Evolutionary conservation across 371 early-diverging fungal genomes (phyloP), one percentile per base, ranked within the genome.

Genomic region (Fennellomyces sp.): DNA sequence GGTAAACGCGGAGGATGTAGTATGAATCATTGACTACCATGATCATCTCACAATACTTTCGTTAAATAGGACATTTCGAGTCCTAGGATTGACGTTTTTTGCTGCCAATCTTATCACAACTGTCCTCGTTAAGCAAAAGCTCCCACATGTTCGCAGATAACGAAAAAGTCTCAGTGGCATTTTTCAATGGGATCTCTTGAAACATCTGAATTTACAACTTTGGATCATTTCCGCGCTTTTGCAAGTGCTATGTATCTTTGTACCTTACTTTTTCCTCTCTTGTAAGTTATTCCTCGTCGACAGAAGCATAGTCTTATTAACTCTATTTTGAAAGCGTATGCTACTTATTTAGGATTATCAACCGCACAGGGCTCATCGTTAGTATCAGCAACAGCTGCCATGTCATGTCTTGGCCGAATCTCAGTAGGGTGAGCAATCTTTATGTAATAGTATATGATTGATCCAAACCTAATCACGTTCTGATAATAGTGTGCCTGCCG

Each of bases 11-110:
- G 35, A 8, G 35, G n/a, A n/a, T n/a, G n/a, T n/a, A n/a, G n/a
- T n/a, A n/a, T n/a, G n/a, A n/a, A n/a, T n/a, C 92, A 5, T 73
- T 85, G 26, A 72, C 91, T 65, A 78, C 87, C 0, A 86, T 88
- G 19, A 65, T 92, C 7, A 77, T 88, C 56, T 82, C 82, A 91
- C 11, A 78, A 91, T 47, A 64, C 66, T 27, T 65, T 56, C 6
- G 55, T 88, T 5, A 89, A 88, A 0, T 66, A 78, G 85, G 85
- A 71, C 86, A 2, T 64, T 58, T 25, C 64, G 64, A 8, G 54
- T 64, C 17, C 31, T 64, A 25, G 59, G 64, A 23, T 27, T 52
- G 21, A n/a, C 58, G 10, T 52, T 38, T 21, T 49, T 64, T 26
- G 48, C 7, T 26, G 19, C 27, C 21, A 58, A 58, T 28, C 25